These are phyloP conservation scores for Aspergillus indologenus DNA, from an alignment of 495 filamentous ascomycete species.

Conservation along the genomic window DNA sequence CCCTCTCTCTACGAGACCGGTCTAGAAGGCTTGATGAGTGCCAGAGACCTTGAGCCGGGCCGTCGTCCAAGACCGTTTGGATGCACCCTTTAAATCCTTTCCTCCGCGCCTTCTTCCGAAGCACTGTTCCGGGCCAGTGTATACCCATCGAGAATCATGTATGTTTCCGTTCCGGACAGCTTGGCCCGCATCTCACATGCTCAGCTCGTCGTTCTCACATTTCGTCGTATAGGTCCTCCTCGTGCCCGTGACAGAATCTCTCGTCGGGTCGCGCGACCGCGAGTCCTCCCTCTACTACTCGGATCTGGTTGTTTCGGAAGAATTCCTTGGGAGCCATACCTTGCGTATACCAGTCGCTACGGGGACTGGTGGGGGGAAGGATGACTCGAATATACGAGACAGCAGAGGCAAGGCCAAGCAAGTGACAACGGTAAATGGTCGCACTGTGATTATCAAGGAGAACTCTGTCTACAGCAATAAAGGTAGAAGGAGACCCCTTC, in stretches of 20 bases:
- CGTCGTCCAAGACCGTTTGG: slow-evolving; percentile 61
- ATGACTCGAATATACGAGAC: slow-evolving; percentile 77
- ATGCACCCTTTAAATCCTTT: slow-evolving; percentile 99
- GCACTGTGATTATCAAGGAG: slow-evolving; percentile 94
- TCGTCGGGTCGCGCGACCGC: slow-evolving; percentile 83
- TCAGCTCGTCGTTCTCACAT: slow-evolving; percentile 9
- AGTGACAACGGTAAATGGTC: slow-evolving; percentile 86
- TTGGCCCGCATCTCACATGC: background rate
- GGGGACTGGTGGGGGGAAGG: slow-evolving; percentile 56
- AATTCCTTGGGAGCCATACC: slow-evolving; percentile 96
- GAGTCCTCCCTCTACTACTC: slow-evolving; percentile 74
- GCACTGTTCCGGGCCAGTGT: slow-evolving; percentile 89
- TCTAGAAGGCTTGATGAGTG: slow-evolving; percentile 44
- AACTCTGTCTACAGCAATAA: slow-evolving; percentile 92
- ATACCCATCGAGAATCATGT: slow-evolving; percentile 87
- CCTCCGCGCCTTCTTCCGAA: slow-evolving; percentile 96
- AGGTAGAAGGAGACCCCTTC: slow-evolving; percentile 49
- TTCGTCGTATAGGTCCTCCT: slow-evolving; percentile 68
- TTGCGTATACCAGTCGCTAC: slow-evolving; percentile 69
- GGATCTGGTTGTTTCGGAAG: slow-evolving; percentile 82
- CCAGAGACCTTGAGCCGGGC: slow-evolving; percentile 35
- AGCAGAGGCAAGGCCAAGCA: slow-evolving; percentile 90
- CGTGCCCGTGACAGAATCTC: slow-evolving; percentile 86
- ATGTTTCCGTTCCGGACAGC: slow-evolving; percentile 23
- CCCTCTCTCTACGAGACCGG: slow-evolving; percentile 21